Conservation (phyloP, 345 rosid species). For the Lepidium aucheri region DNA sequence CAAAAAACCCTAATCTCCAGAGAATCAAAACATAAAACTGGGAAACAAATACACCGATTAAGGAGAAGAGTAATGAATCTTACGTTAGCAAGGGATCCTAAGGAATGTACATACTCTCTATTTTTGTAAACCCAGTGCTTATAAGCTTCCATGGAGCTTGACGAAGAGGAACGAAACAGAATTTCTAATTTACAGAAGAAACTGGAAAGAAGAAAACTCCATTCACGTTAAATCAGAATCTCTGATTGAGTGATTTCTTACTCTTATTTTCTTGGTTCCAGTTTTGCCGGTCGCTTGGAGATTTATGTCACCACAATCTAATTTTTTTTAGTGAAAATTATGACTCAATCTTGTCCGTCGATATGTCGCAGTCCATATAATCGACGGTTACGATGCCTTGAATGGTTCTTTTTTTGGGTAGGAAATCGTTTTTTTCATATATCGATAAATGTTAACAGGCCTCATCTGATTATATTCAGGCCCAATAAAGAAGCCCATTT, state of each 20-base stretch:
- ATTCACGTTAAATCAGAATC: slow-evolving; percentile 11
- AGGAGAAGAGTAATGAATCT: slow-evolving; percentile 16
- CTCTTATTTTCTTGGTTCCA: background rate
- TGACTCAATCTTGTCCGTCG: slow-evolving; percentile 1
- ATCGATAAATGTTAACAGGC: slow-evolving; percentile 11
- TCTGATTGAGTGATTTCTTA: background rate
- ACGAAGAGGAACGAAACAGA: background rate
- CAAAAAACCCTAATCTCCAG: background rate
- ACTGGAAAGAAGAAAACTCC: background rate
- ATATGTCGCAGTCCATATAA: background rate
- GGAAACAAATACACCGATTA: background rate
- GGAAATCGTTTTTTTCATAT: too few relatives aligned
- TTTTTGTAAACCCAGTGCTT: slow-evolving; percentile 87
- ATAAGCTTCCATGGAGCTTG: slow-evolving; percentile 66
- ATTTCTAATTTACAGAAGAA: background rate
- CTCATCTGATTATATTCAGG: background rate
- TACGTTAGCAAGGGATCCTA: slow-evolving; percentile 93
- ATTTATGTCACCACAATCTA: background rate
- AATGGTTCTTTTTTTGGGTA: background rate
- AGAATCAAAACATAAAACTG: background rate
- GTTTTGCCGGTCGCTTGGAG: slow-evolving; percentile 5
- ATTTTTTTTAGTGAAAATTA: background rate
- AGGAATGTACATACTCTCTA: slow-evolving; percentile 74
- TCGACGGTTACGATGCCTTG: background rate
- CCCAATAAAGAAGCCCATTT: background rate